A percentile compares a stretch with the other conserved stretches of the same genome.
phyloP scores from a whole-genome alignment of 495 filamentous ascomycete genomes.

The Halenospora varia region DNA sequence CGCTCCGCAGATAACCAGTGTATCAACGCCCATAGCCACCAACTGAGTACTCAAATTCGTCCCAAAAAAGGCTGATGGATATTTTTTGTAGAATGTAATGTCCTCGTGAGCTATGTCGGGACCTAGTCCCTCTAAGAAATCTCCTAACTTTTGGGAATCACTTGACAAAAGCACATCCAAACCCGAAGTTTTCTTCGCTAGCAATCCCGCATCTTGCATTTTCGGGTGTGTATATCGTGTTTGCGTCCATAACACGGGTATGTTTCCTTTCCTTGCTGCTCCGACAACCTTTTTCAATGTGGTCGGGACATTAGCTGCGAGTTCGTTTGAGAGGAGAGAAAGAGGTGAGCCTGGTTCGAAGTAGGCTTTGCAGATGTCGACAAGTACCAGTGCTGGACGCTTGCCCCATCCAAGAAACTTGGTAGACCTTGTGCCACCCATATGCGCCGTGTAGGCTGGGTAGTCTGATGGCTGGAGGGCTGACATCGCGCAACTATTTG shows the following conservation, averaged over 20 bases:
- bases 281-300: background rate
- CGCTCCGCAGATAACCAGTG: constrained; percentile 31
- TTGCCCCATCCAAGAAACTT: background rate
- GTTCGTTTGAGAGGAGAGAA: background rate
- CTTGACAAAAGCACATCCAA: constrained; percentile 1
- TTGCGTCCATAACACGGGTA: background rate
- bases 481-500: background rate
- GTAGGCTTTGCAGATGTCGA: background rate
- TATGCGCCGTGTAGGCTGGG: background rate
- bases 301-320: background rate
- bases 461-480: background rate
- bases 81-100: constrained; percentile 28
- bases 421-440: background rate
- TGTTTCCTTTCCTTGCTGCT: background rate
- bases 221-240: background rate
- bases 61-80: constrained; percentile 35
- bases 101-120: constrained; percentile 25
- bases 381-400: background rate
- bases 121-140: constrained; percentile 27
- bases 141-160: constrained; percentile 25
- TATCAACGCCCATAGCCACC: constrained; percentile 27
- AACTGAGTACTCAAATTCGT: constrained; percentile 29
- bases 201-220: background rate
- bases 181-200: background rate
- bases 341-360: background rate